A percentile compares a stretch with the other conserved stretches of the same genome.
phyloP scores from a whole-genome alignment of 768 basidiomycete species.

The Crucibulum laeve region DNA sequence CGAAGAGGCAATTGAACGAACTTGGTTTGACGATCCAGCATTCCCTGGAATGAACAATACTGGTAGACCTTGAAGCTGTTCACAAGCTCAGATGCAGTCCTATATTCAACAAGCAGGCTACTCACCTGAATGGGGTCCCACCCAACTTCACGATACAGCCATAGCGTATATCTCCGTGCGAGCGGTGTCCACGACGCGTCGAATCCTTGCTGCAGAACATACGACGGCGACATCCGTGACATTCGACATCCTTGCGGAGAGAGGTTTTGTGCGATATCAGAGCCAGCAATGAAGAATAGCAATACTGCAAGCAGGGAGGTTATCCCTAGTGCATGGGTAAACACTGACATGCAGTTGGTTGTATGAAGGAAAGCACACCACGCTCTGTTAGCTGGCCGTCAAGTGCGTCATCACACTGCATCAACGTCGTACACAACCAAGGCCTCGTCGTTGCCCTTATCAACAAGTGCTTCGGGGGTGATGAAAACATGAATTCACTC shows the following conservation, averaged over 20 bases:
- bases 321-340: conserved; percentile 28
- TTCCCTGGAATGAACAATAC: conserved; percentile 97
- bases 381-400: no score
- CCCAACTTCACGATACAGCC: conserved; percentile 84
- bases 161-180: conserved; percentile 75
- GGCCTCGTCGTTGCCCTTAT: no score
- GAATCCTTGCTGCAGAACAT: conserved; percentile 67
- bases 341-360: conserved; percentile 23
- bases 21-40: conserved; percentile 92
- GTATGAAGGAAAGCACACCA: no score
- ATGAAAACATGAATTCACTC: no score
- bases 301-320: conserved; percentile 27
- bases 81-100: not conserved
- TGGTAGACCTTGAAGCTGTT: conserved; percentile 51
- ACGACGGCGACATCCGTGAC: conserved; percentile 95
- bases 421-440: no score
- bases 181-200: conserved; percentile 68
- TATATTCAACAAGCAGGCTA: conserved; percentile 6
- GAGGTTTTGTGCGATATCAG: conserved; percentile 42
- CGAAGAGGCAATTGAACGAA: conserved; percentile 91
- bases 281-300: conserved; percentile 37
- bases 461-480: no score
- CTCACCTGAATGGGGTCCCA: conserved; percentile 70
- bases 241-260: conserved; percentile 93
- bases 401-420: no score